A percentile compares a stretch with the other conserved stretches of the same genome.
phyloP scores from a whole-genome alignment of 2,329 filamentous ascomycete genomes.

The Aspergillus amoenus region DNA sequence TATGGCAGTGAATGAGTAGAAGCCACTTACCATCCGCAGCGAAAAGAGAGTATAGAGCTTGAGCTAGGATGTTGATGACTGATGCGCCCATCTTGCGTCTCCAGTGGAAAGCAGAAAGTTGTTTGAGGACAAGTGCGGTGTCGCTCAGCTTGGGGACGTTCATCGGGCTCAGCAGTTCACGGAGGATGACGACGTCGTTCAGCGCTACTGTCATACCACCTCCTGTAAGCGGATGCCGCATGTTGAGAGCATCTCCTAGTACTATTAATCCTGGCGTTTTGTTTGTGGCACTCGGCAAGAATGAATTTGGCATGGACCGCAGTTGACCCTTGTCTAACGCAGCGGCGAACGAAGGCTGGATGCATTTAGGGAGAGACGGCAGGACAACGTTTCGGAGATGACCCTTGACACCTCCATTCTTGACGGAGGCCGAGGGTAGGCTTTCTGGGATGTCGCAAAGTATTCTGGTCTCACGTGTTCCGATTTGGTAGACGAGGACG shows the following conservation, averaged over 20 bases:
- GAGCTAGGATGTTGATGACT: constrained; percentile 97
- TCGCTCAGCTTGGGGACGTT: constrained; percentile 69
- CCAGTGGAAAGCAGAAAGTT: constrained; percentile 82
- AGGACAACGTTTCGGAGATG: constrained; percentile 80
- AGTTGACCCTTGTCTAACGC: constrained; percentile 78
- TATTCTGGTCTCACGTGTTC: constrained; percentile 86
- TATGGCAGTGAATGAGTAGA: too few relatives aligned
- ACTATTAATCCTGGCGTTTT: constrained; percentile 71
- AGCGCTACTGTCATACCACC: constrained; percentile 98
- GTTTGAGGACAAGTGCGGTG: constrained; percentile 62
- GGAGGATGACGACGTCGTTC: constrained; percentile 81
- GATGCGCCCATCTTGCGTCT: constrained; percentile 74
- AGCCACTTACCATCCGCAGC: constrained; percentile 65
- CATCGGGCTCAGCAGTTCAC: constrained; percentile 69
- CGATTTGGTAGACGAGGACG: constrained; percentile 94
- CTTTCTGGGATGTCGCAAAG: constrained; percentile 84
- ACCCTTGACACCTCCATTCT: constrained; percentile 77
- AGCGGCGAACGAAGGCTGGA: constrained; percentile 70
- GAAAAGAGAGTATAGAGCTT: constrained; percentile 88
- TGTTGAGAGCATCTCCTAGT: constrained; percentile 94
- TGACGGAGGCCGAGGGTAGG: constrained; percentile 68
- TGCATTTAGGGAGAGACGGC: constrained; percentile 69
- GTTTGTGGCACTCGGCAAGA: constrained; percentile 77
- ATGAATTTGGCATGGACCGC: constrained; percentile 94
- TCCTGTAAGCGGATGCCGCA: constrained; percentile 97